Percentiles rank a stretch among this genome's conserved stretches.
These are phyloP conservation scores for Globisporangium spiculum DNA, from an alignment of 352 stramenopile species.

Conservation along the genomic window DNA sequence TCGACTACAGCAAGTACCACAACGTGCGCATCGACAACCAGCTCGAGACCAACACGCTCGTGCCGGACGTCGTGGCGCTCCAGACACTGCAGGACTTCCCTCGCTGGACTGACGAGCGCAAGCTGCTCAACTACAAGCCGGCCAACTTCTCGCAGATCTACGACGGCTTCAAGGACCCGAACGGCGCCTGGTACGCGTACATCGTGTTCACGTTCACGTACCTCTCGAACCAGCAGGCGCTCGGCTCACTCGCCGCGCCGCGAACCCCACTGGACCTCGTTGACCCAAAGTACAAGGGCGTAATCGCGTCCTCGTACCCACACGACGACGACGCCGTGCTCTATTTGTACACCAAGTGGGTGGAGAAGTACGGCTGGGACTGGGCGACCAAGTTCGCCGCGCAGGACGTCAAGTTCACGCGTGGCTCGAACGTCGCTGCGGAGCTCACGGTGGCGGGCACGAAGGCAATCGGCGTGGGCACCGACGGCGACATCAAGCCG, in stretches of 20 bases:
- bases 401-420: conserved; percentile 36
- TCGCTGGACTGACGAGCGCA: conserved; percentile 35
- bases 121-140: conserved; percentile 53
- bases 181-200: conserved; percentile 37
- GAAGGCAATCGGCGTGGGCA: conserved; percentile 32
- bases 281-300: conserved; percentile 29
- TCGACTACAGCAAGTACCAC: conserved; percentile 60
- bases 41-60: conserved; percentile 18
- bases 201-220: conserved; percentile 42
- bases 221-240: conserved; percentile 28
- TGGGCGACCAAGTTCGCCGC: conserved; percentile 40
- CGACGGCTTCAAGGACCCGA: conserved; percentile 30
- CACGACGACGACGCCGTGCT: conserved; percentile 50
- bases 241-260: conserved; percentile 11
- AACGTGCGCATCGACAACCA: conserved; percentile 49
- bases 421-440: conserved; percentile 30
- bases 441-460: conserved; percentile 24
- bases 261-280: conserved; percentile 28
- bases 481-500: not conserved
- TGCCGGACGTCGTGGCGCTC: conserved; percentile 41
- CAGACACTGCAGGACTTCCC: conserved; percentile 59
- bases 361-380: conserved; percentile 54
- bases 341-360: conserved; percentile 43
- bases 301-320: conserved; percentile 48
- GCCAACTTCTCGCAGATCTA: conserved; percentile 51